Conservation (phyloP, 805 yeast genomes). For the Starmerella kuoi region DNA sequence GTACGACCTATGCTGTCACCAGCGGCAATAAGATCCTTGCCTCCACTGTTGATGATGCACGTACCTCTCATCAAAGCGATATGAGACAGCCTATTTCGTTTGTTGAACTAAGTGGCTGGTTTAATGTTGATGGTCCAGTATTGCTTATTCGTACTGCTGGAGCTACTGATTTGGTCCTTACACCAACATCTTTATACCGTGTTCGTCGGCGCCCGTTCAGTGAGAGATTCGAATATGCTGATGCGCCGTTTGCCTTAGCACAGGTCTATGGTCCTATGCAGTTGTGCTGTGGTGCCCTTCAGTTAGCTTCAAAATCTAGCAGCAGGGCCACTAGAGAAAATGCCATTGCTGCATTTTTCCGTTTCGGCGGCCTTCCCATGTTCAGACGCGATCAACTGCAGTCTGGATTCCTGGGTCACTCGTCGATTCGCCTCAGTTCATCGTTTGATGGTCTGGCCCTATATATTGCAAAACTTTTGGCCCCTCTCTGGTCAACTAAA, state of each 20-base stretch:
- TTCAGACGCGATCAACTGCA: conserved; percentile 20
- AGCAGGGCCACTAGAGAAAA: conserved; percentile 32
- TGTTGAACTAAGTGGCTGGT: conserved; percentile 34
- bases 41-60: conserved; percentile 74
- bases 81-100: conserved; percentile 27
- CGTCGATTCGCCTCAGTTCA: conserved; percentile 67
- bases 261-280: conserved; percentile 77
- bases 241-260: conserved; percentile 50
- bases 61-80: conserved; percentile 55
- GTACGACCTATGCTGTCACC: conserved; percentile 2
- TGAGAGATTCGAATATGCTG: conserved; percentile 54
- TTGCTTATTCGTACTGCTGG: conserved; percentile 58
- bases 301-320: conserved; percentile 60
- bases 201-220: conserved; percentile 73
- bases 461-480: conserved; percentile 62
- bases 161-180: conserved; percentile 66
- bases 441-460: conserved; percentile 80
- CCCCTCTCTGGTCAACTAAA: conserved; percentile 65
- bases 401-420: conserved; percentile 14
- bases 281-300: conserved; percentile 77
- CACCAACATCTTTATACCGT: conserved; percentile 63
- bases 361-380: conserved; percentile 24
- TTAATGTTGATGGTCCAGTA: conserved; percentile 49
- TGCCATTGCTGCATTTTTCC: conserved; percentile 21
- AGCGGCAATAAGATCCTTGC: conserved; percentile 6